Evolutionary conservation across 1,284 basidiomycete species (phyloP).

Genomic region (Tetrapyrgos nigripes): DNA sequence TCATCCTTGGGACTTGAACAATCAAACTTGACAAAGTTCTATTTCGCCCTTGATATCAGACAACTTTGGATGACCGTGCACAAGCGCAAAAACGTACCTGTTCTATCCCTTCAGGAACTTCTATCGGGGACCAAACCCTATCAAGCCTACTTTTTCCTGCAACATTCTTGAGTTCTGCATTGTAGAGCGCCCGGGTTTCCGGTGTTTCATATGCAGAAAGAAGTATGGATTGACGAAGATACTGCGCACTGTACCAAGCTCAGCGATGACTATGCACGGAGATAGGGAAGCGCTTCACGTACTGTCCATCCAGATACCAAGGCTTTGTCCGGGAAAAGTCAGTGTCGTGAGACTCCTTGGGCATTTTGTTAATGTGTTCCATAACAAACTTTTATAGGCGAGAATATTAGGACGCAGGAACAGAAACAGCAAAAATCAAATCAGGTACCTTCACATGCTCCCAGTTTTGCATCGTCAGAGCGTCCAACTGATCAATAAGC

Average conservation of each 20-base stretch:
- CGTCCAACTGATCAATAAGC: slow-evolving; percentile 94
- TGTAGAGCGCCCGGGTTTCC: slow-evolving; percentile 85
- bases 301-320: slow-evolving; percentile 96
- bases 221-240: slow-evolving; percentile 89
- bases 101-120: slow-evolving; percentile 80
- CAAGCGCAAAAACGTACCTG: slow-evolving; percentile 64
- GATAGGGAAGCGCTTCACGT: slow-evolving; percentile 39
- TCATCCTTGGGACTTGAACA: slow-evolving; percentile 79
- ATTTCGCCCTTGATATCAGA: not conserved
- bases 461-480: slow-evolving; percentile 99
- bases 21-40: slow-evolving; percentile 82
- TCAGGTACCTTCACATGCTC: slow-evolving; percentile 87
- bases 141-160: slow-evolving; percentile 83
- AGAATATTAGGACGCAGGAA: slow-evolving; percentile 4
- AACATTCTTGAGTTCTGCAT: slow-evolving; percentile 78
- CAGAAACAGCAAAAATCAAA: not conserved
- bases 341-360: slow-evolving; percentile 90
- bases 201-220: slow-evolving; percentile 92
- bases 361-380: slow-evolving; percentile 85
- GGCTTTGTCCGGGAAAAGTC: slow-evolving; percentile 98
- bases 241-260: slow-evolving; percentile 61
- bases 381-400: slow-evolving; percentile 80
- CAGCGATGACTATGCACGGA: not conserved
- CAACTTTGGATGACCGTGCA: not conserved
- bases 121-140: slow-evolving; percentile 71